Evolutionary conservation across 2,329 filamentous ascomycete genomes (phyloP).

Genomic region (Fusarium sp.): DNA sequence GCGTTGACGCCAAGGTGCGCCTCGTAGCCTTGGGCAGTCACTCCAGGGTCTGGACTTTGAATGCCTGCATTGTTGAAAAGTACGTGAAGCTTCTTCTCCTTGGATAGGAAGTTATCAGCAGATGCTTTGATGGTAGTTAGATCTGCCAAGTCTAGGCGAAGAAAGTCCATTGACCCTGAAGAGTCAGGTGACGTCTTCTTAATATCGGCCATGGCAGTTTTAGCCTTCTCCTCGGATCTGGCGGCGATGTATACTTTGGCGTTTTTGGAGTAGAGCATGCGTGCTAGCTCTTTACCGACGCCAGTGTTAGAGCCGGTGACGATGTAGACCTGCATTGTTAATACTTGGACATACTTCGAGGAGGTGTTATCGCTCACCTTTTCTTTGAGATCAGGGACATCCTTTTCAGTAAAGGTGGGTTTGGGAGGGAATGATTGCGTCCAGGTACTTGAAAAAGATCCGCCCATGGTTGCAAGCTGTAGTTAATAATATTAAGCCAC

Average conservation of each 20-base stretch:
- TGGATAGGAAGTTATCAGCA: constrained; percentile 47
- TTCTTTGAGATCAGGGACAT: constrained; percentile 41
- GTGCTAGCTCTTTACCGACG: constrained; percentile 60
- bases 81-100: constrained; percentile 53
- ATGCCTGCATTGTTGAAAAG: constrained; percentile 52
- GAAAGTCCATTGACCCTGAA: constrained; percentile 36
- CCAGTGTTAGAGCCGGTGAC: constrained; percentile 56
- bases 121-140: constrained; percentile 51
- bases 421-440: constrained; percentile 28
- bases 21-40: constrained; percentile 45
- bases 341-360: background rate
- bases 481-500: background rate
- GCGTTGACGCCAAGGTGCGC: constrained; percentile 14
- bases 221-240: constrained; percentile 46
- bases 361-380: background rate
- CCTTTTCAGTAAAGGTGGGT: constrained; percentile 41
- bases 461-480: background rate
- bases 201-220: constrained; percentile 45
- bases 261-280: constrained; percentile 61
- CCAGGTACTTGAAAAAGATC: background rate
- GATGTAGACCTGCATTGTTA: constrained; percentile 50
- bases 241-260: constrained; percentile 63
- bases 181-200: background rate
- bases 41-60: background rate
- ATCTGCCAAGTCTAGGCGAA: constrained; percentile 53